Conservation (phyloP, 176 grass and related monocot species). For the Juncus effusus region DNA sequence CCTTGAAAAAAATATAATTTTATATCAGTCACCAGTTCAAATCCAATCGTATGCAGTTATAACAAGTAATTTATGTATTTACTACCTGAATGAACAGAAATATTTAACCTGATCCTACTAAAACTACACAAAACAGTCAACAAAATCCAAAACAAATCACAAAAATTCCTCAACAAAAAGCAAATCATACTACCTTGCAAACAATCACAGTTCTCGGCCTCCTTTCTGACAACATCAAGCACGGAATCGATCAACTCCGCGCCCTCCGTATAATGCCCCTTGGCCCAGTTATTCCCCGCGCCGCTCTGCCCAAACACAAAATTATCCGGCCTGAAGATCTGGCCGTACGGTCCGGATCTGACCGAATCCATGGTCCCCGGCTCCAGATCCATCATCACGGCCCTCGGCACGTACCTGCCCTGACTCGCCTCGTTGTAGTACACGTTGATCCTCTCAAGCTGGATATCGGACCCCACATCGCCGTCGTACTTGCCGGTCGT, state of each 20-base stretch:
- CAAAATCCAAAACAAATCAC: background rate
- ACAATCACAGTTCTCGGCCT: constrained; percentile 97
- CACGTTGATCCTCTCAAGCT: constrained; percentile 91
- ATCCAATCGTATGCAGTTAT: too few species aligned
- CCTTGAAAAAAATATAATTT: too few species aligned
- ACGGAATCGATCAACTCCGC: constrained; percentile 92
- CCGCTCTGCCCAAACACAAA: constrained; percentile 95
- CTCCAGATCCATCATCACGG: constrained; percentile 94
- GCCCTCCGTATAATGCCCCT: constrained; percentile 93
- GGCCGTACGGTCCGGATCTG: constrained; percentile 65
- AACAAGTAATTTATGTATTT: too few species aligned
- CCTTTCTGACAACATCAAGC: constrained; percentile 93
- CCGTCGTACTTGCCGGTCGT: constrained; percentile 63
- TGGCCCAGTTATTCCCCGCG: constrained; percentile 93
- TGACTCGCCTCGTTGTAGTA: constrained; percentile 97
- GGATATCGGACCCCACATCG: constrained; percentile 48
- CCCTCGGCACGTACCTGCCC: constrained; percentile 64
- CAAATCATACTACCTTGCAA: constrained; percentile 52
- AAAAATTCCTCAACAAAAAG: constrained; percentile 16
- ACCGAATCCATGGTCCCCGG: constrained; percentile 88
- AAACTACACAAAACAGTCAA: constrained; percentile 1
- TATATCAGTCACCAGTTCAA: too few species aligned
- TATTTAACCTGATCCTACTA: background rate
- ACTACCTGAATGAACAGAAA: too few species aligned
- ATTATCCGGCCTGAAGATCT: constrained; percentile 96